These are phyloP conservation scores for Globisporangium nagaii DNA, from an alignment of 352 stramenopile species.

Conservation along the genomic window DNA sequence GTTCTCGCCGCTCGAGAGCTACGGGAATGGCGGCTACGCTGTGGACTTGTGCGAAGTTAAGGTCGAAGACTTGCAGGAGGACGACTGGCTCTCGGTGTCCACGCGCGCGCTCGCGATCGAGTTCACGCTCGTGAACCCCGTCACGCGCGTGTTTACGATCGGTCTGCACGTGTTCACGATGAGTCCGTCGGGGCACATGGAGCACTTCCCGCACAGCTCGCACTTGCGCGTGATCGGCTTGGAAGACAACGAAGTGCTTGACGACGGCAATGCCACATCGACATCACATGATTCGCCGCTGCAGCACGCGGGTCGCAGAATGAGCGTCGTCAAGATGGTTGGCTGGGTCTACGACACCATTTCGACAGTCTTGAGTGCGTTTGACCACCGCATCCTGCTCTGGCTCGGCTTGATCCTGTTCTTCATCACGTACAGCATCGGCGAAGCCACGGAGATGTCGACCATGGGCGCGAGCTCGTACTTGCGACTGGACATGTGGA, in stretches of 20 bases:
- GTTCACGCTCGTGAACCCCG: slow-evolving; percentile 84
- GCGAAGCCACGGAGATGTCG: slow-evolving; percentile 69
- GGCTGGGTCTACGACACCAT: background rate
- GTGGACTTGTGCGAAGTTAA: slow-evolving; percentile 68
- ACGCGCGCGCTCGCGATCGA: slow-evolving; percentile 82
- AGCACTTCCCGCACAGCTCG: slow-evolving; percentile 77
- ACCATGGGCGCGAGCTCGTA: slow-evolving; percentile 76
- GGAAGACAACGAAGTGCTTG: slow-evolving; percentile 44
- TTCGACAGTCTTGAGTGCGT: slow-evolving; percentile 16
- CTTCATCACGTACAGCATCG: slow-evolving; percentile 76
- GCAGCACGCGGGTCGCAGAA: background rate
- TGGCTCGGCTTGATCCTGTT: slow-evolving; percentile 68
- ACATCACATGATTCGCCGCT: background rate
- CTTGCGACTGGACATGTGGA: slow-evolving; percentile 83
- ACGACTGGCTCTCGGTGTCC: slow-evolving; percentile 70
- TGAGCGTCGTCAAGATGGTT: background rate
- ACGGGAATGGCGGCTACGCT: slow-evolving; percentile 62
- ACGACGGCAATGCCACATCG: no score
- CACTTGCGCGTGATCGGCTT: slow-evolving; percentile 76
- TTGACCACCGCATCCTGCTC: slow-evolving; percentile 60
- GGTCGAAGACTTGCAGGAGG: slow-evolving; percentile 53
- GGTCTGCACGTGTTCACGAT: slow-evolving; percentile 81
- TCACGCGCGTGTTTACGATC: slow-evolving; percentile 87
- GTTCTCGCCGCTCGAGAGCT: slow-evolving; percentile 36
- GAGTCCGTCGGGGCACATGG: slow-evolving; percentile 72